A percentile compares a stretch with the other conserved stretches of the same genome.
These are phyloP conservation scores for Udeniomyces megalosporus DNA, from an alignment of 768 basidiomycete genomes.

Conservation along the genomic window DNA sequence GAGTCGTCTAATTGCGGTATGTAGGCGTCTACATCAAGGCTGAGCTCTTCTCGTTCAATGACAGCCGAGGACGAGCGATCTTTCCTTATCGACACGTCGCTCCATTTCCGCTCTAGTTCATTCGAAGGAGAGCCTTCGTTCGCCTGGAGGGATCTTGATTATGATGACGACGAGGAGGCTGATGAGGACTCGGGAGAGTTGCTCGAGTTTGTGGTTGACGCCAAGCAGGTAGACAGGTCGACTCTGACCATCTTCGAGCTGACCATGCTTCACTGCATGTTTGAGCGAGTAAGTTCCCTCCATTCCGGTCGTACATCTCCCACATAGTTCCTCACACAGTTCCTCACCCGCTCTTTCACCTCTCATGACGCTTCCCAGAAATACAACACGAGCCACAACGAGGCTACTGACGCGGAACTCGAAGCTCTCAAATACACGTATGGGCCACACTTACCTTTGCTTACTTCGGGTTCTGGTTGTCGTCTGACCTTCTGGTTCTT, in stretches of 20 bases:
- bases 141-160: conserved; percentile 11
- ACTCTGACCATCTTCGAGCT: conserved; percentile 81
- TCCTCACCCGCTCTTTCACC: no score
- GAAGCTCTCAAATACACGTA: conserved; percentile 49
- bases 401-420: conserved; percentile 48
- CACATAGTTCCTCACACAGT: neutral
- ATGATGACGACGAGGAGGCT: conserved; percentile 4
- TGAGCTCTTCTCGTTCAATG: conserved; percentile 6
- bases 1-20: no score
- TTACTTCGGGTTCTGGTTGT: neutral
- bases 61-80: conserved; percentile 84
- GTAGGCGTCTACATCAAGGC: no score
- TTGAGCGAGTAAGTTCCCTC: conserved; percentile 39
- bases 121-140: conserved; percentile 17
- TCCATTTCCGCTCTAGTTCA: conserved; percentile 52
- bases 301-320: neutral
- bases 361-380: conserved; percentile 37
- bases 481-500: no score
- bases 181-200: conserved; percentile 79
- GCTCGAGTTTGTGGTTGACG: conserved; percentile 68
- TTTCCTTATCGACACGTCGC: conserved; percentile 77
- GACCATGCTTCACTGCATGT: conserved; percentile 91
- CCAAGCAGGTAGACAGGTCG: conserved; percentile 43
- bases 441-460: neutral
- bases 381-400: conserved; percentile 55